phyloP scores from a whole-genome alignment of 2,329 filamentous ascomycete genomes.

The Aspergillus felis region DNA sequence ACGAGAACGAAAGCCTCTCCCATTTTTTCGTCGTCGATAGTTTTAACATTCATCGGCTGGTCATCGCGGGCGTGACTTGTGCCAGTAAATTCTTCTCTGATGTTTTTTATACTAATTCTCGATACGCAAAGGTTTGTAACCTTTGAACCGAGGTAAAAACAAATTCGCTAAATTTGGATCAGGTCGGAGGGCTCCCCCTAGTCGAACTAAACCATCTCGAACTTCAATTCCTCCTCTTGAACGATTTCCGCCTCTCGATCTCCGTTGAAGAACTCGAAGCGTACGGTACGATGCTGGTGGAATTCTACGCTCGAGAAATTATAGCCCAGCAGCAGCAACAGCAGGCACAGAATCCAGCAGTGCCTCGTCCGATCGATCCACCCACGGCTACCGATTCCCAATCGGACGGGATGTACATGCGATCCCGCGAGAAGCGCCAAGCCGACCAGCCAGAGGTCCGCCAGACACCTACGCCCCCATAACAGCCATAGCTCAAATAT shows the following conservation, averaged over 20 bases:
- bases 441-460: constrained; percentile 19
- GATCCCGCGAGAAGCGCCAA: constrained; percentile 23
- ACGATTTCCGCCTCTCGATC: constrained; percentile 91
- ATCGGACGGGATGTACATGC: constrained; percentile 33
- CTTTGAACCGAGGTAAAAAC: not conserved
- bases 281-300: constrained; percentile 96
- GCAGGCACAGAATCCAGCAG: constrained; percentile 13
- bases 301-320: constrained; percentile 93
- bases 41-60: constrained; percentile 95
- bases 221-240: constrained; percentile 89
- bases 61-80: constrained; percentile 95
- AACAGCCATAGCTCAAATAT: constrained; percentile 3
- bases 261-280: constrained; percentile 94
- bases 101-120: constrained; percentile 97
- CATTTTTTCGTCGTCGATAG: constrained; percentile 94
- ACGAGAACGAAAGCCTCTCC: constrained; percentile 52
- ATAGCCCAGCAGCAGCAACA: constrained; percentile 57
- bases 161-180: constrained; percentile 3
- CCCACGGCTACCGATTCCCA: constrained; percentile 13
- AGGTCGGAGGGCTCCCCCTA: constrained; percentile 92
- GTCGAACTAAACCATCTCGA: constrained; percentile 94
- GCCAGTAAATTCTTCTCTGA: constrained; percentile 99
- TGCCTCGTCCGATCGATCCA: constrained; percentile 17
- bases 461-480: constrained; percentile 35
- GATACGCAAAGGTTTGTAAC: constrained; percentile 83